phyloP scores from a whole-genome alignment of 441 rosid genomes.

The Pelargonium australe region DNA sequence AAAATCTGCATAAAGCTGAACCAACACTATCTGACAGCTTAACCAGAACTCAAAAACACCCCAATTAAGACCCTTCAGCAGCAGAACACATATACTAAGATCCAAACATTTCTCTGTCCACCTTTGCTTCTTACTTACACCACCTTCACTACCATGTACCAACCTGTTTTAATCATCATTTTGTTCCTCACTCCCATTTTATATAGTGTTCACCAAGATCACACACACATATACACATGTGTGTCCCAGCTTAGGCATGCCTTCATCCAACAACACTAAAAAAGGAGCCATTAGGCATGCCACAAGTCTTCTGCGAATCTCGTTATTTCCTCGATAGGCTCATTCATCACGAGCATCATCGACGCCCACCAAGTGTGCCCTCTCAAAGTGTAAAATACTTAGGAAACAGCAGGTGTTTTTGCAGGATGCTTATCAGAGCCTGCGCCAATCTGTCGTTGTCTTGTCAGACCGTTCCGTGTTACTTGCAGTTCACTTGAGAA shows the following conservation, averaged over 20 bases:
- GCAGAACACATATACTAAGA: neutral
- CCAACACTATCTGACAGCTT: neutral
- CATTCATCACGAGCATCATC: neutral
- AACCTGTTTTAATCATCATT: neutral
- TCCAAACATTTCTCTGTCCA: neutral
- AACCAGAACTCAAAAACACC: neutral
- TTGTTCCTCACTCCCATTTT: neutral
- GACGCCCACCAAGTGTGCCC: neutral
- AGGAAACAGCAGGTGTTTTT: neutral
- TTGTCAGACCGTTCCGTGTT: neutral
- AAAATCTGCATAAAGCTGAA: neutral
- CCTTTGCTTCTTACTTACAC: neutral
- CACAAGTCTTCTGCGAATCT: neutral
- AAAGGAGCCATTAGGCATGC: neutral
- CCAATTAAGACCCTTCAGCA: neutral
- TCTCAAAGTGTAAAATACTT: neutral
- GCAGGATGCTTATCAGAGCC: neutral
- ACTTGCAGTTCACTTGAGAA: neutral
- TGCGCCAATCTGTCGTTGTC: neutral
- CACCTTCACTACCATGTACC: neutral
- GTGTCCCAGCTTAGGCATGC: neutral
- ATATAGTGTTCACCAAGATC: neutral
- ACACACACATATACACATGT: no score
- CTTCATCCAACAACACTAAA: neutral
- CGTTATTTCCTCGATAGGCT: neutral